phyloP scores from a whole-genome alignment of 257 asterid species.

The Solanum dulcamara region DNA sequence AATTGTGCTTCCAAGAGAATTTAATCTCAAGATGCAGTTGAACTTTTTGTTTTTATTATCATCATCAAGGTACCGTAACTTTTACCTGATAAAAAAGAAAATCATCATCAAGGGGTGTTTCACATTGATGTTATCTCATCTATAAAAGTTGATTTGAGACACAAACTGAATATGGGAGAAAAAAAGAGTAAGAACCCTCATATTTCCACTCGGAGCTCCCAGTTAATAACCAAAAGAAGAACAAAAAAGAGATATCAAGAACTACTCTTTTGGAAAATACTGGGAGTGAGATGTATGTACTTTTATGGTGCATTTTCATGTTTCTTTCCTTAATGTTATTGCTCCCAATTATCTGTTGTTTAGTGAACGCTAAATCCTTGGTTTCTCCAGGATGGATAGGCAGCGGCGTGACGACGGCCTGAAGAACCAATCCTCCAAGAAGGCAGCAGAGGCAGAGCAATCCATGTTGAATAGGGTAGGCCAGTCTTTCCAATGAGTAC shows the following conservation, averaged over 20 bases:
- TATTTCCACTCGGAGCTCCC: neutral
- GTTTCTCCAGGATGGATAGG: slow-evolving; percentile 71
- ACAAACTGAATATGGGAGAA: neutral
- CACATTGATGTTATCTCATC: neutral
- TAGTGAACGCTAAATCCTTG: neutral
- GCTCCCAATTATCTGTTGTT: neutral
- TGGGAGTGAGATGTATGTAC: neutral
- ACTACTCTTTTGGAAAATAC: neutral
- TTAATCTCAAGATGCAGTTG: neutral
- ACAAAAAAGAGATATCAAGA: neutral
- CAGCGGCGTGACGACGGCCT: slow-evolving; percentile 91
- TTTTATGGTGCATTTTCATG: slow-evolving; percentile 4
- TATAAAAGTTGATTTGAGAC: neutral
- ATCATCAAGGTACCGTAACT: neutral
- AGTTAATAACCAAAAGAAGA: neutral
- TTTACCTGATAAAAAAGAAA: neutral
- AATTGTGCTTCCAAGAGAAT: neutral
- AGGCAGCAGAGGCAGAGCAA: slow-evolving; percentile 69
- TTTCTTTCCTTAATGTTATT: neutral
- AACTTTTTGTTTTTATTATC: neutral
- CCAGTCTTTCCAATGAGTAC: neutral
- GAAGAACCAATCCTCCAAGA: slow-evolving; percentile 79
- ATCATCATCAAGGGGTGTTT: neutral
- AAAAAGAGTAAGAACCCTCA: neutral
- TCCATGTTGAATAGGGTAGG: slow-evolving; percentile 65